Conservation (phyloP, 2,329 filamentous ascomycete genomes). For the Cladophialophora chaetospira region DNA sequence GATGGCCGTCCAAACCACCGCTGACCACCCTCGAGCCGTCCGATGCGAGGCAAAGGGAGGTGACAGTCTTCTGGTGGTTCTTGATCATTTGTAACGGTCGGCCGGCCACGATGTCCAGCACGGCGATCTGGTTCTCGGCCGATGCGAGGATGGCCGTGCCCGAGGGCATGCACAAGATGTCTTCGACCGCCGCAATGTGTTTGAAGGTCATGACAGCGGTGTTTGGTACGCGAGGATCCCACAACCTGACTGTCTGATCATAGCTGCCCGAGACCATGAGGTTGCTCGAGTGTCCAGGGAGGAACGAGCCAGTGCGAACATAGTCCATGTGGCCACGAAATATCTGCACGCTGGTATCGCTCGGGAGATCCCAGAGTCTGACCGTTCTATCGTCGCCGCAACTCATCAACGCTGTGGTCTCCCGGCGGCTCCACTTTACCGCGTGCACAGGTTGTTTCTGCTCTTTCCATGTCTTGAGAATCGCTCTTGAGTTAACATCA, state of each 20-base stretch:
- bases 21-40: constrained; percentile 79
- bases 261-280: constrained; percentile 89
- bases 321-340: constrained; percentile 92
- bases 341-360: constrained; percentile 71
- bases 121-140: constrained; percentile 81
- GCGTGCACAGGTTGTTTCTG: constrained; percentile 95
- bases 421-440: constrained; percentile 86
- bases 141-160: constrained; percentile 85
- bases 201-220: constrained; percentile 87
- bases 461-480: constrained; percentile 91
- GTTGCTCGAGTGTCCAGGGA: constrained; percentile 70
- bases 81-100: constrained; percentile 82
- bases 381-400: constrained; percentile 92
- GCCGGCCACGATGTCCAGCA: constrained; percentile 89
- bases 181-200: constrained; percentile 85
- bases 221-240: constrained; percentile 78
- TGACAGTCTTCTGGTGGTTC: constrained; percentile 98
- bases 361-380: constrained; percentile 88
- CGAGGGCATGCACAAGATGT: constrained; percentile 81
- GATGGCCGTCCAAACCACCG: constrained; percentile 88
- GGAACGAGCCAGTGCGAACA: constrained; percentile 81
- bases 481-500: constrained; percentile 83
- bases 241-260: constrained; percentile 88
- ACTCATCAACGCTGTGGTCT: constrained; percentile 83
- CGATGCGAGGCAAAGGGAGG: constrained; percentile 78